These are phyloP conservation scores for Rhodosorus marinus DNA, from an alignment of 23 red algal species.

Conservation along the genomic window DNA sequence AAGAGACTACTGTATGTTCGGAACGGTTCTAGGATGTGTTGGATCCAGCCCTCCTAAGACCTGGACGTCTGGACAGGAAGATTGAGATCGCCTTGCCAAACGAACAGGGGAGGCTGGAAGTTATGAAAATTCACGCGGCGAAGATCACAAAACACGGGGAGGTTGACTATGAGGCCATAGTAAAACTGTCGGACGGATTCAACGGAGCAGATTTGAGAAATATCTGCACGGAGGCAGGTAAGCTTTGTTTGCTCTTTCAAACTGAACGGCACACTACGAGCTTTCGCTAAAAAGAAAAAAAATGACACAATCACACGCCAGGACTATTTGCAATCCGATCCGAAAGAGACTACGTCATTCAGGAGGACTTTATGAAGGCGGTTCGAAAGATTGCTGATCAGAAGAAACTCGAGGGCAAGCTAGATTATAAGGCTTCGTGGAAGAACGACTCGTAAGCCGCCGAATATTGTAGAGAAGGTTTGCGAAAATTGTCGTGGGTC, in stretches of 20 bases:
- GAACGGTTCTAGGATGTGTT: no score
- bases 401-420: constrained; percentile 85
- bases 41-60: constrained; percentile 82
- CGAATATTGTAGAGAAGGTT: no score
- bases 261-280: background rate
- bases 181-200: constrained; percentile 92
- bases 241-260: no score
- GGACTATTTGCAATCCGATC: constrained; percentile 93
- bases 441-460: no score
- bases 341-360: constrained; percentile 79
- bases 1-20: background rate
- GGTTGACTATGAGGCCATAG: constrained; percentile 93
- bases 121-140: constrained; percentile 86
- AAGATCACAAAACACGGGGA: constrained; percentile 83
- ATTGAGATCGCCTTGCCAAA: constrained; percentile 97
- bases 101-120: constrained; percentile 93
- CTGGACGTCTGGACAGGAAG: constrained; percentile 88
- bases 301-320: no score
- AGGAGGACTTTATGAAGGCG: constrained; percentile 99
- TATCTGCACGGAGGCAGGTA: constrained; percentile 91
- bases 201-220: constrained; percentile 97
- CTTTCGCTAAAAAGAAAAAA: background rate
- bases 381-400: constrained; percentile 96
- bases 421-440: constrained; percentile 33
- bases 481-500: no score